These are phyloP conservation scores for Silene coronaria DNA, from an alignment of 179 eudicot genomes.

Conservation along the genomic window DNA sequence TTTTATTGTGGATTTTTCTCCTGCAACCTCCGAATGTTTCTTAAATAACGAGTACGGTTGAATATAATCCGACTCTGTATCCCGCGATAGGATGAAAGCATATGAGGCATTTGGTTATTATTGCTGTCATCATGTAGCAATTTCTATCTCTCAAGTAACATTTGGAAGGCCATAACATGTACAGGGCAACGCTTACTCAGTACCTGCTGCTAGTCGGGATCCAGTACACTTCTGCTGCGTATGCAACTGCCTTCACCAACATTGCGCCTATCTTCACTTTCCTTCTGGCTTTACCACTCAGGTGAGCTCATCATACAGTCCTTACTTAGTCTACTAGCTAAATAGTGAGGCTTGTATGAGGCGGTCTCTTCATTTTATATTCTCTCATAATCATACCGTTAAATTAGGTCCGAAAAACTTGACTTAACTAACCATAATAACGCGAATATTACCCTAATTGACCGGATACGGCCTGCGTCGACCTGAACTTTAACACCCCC, in stretches of 20 bases:
- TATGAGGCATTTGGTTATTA: not conserved
- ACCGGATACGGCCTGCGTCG: no score
- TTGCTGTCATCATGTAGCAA: not conserved
- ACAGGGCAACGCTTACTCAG: constrained; percentile 65
- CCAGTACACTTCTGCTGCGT: constrained; percentile 60
- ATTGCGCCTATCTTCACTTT: constrained; percentile 65
- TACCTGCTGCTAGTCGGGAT: constrained; percentile 59
- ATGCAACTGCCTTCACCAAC: constrained; percentile 62
- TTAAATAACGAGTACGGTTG: no score
- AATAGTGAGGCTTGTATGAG: not conserved
- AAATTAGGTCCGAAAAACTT: no score
- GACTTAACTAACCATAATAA: no score
- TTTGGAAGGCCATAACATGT: constrained; percentile 15
- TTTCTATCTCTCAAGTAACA: not conserved
- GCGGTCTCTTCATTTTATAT: no score
- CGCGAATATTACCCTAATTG: no score
- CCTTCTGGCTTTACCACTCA: constrained; percentile 54
- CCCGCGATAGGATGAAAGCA: no score
- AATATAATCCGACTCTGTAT: no score
- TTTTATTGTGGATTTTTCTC: no score
- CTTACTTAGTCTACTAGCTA: not conserved
- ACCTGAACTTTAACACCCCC: no score
- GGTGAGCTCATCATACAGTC: constrained; percentile 30
- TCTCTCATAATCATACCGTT: no score
- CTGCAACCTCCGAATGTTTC: no score